These are phyloP conservation scores for Breynia disticha DNA, from an alignment of 441 rosid genomes.

Conservation along the genomic window DNA sequence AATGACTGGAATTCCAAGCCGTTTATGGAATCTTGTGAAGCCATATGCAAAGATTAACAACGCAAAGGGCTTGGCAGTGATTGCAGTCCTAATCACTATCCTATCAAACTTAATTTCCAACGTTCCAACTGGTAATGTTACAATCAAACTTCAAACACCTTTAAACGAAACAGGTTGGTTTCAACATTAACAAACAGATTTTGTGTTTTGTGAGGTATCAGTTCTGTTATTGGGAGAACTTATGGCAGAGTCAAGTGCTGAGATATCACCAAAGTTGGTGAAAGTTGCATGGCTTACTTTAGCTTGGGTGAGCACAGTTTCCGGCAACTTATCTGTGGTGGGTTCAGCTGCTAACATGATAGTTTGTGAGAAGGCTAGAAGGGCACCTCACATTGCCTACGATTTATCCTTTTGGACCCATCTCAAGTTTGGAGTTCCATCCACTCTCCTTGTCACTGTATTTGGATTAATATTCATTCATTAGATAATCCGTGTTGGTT, in stretches of 20 bases:
- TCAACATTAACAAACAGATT: not conserved
- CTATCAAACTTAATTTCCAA: constrained; percentile 73
- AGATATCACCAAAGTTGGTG: constrained; percentile 35
- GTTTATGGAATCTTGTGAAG: constrained; percentile 62
- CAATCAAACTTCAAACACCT: too few relatives aligned
- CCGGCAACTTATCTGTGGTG: constrained; percentile 63
- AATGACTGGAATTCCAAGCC: constrained; percentile 71
- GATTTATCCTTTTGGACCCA: constrained; percentile 59
- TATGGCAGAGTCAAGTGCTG: constrained; percentile 63
- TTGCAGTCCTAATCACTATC: constrained; percentile 47
- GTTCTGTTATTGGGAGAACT: constrained; percentile 62
- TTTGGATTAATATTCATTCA: not conserved
- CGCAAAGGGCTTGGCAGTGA: constrained; percentile 38
- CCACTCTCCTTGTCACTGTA: not conserved
- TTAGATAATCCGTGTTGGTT: too few relatives aligned
- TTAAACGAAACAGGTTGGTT: too few relatives aligned
- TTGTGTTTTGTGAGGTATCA: constrained; percentile 6
- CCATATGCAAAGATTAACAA: constrained; percentile 45
- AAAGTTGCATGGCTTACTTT: constrained; percentile 70
- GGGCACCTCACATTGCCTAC: constrained; percentile 41
- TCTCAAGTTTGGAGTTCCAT: constrained; percentile 47
- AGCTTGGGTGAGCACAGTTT: constrained; percentile 82
- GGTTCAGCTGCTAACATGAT: constrained; percentile 85
- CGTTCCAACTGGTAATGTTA: constrained; percentile 66
- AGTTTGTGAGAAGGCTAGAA: constrained; percentile 77